Conservation (phyloP, 805 yeast genomes). For the Ogataea nakhonphanomensis region DNA sequence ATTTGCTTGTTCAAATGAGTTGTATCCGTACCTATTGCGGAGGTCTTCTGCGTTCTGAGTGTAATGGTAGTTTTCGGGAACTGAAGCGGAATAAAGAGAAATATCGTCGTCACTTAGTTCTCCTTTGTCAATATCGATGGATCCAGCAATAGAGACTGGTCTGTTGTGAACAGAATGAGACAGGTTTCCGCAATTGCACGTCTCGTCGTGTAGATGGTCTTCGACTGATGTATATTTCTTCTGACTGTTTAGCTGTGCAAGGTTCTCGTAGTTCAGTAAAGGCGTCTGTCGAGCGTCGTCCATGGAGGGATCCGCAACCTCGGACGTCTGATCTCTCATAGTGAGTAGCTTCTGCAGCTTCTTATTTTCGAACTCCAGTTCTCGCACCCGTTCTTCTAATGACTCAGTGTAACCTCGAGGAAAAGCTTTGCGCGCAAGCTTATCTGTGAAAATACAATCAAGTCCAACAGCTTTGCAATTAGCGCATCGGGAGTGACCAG, state of each 20-base stretch:
- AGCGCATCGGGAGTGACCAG: constrained; percentile 72
- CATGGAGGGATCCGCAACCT: neutral
- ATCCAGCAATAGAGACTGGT: constrained; percentile 66
- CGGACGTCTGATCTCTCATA: constrained; percentile 36
- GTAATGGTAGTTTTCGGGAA: constrained; percentile 17
- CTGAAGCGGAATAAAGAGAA: constrained; percentile 28
- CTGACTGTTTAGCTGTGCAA: constrained; percentile 28
- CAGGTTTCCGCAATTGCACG: constrained; percentile 53
- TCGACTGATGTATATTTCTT: constrained; percentile 26
- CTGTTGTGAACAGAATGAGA: constrained; percentile 56
- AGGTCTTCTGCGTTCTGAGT: constrained; percentile 24
- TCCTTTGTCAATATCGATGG: constrained; percentile 45
- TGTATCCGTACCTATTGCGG: constrained; percentile 25
- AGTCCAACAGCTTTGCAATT: constrained; percentile 82
- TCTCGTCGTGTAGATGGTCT: constrained; percentile 43
- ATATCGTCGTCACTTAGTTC: constrained; percentile 48
- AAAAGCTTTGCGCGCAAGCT: constrained; percentile 78
- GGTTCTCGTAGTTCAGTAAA: constrained; percentile 30
- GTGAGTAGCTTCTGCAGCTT: constrained; percentile 62
- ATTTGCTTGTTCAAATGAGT: constrained; percentile 57
- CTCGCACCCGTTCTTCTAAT: constrained; percentile 82
- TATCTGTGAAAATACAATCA: constrained; percentile 85
- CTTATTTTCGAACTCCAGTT: constrained; percentile 76
- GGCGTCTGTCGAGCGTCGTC: neutral
- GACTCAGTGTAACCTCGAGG: constrained; percentile 93